Evolutionary conservation across 106 monocot genomes (phyloP).

Genomic region (Vanilla planifolia): DNA sequence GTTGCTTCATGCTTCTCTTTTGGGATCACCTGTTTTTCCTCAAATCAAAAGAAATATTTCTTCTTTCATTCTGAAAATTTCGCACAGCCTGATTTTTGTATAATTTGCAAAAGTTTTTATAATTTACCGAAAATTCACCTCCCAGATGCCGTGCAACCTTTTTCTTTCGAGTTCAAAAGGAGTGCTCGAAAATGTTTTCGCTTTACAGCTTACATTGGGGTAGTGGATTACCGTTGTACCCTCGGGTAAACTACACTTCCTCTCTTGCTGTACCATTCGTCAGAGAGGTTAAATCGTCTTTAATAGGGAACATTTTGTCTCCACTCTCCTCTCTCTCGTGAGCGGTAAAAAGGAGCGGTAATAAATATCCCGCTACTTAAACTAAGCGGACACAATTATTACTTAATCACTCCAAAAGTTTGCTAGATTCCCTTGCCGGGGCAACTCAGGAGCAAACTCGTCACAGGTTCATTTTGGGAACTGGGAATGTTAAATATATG

Average conservation of each 20-base stretch:
- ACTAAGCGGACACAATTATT: constrained; percentile 5
- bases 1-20: neutral
- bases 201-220: constrained; percentile 1
- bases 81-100: no score
- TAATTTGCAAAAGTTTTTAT: neutral
- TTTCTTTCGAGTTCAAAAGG: neutral
- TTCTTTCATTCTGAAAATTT: neutral
- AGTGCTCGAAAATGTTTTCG: neutral
- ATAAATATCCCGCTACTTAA: constrained; percentile 5
- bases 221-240: constrained; percentile 10
- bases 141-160: neutral
- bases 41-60: no score
- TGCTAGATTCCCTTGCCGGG: neutral
- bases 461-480: neutral
- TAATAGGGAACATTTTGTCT: neutral
- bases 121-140: neutral
- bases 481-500: neutral
- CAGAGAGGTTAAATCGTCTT: constrained; percentile 27
- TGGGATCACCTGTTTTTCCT: neutral
- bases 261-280: constrained; percentile 1
- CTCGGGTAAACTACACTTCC: constrained; percentile 7
- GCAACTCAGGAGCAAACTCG: neutral
- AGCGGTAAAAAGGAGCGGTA: constrained; percentile 13
- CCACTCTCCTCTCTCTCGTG: neutral
- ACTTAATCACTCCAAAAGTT: constrained; percentile 10